phyloP scores from a whole-genome alignment of 2,329 filamentous ascomycete species.

The Rugonectria rugulosa region DNA sequence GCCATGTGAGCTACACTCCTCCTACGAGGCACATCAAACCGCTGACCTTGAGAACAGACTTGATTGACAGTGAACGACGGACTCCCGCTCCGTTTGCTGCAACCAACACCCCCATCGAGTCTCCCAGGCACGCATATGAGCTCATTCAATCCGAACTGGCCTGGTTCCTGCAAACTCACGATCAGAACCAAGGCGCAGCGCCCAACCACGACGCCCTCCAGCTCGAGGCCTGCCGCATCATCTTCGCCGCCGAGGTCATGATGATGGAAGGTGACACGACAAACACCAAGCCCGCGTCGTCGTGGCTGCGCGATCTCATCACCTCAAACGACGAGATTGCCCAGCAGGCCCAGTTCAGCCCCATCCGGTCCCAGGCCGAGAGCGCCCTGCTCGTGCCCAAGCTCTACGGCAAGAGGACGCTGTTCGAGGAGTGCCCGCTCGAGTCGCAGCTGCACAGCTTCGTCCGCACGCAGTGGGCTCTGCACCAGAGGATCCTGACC shows the following conservation, averaged over 20 bases:
- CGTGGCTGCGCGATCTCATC: slow-evolving; percentile 26
- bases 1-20: slow-evolving; percentile 41
- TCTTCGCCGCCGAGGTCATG: slow-evolving; percentile 27
- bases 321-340: slow-evolving; percentile 11
- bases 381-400: background rate
- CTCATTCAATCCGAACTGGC: slow-evolving; percentile 17
- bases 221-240: slow-evolving; percentile 20
- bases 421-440: slow-evolving; percentile 13
- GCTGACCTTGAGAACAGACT: slow-evolving; percentile 9
- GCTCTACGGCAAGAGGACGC: slow-evolving; percentile 5
- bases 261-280: slow-evolving; percentile 1
- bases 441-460: slow-evolving; percentile 9
- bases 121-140: slow-evolving; percentile 19
- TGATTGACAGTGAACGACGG: slow-evolving; percentile 29
- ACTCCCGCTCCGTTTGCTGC: slow-evolving; percentile 30
- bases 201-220: slow-evolving; percentile 4
- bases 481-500: background rate
- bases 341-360: slow-evolving; percentile 10
- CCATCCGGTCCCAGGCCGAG: slow-evolving; percentile 9
- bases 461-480: background rate
- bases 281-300: background rate
- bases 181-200: background rate
- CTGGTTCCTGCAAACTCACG: slow-evolving; percentile 16
- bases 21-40: accelerated
- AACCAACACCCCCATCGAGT: slow-evolving; percentile 13